Evolutionary conservation across 2,329 filamentous ascomycete species (phyloP).

Genomic region (Fusarium incarnatum): DNA sequence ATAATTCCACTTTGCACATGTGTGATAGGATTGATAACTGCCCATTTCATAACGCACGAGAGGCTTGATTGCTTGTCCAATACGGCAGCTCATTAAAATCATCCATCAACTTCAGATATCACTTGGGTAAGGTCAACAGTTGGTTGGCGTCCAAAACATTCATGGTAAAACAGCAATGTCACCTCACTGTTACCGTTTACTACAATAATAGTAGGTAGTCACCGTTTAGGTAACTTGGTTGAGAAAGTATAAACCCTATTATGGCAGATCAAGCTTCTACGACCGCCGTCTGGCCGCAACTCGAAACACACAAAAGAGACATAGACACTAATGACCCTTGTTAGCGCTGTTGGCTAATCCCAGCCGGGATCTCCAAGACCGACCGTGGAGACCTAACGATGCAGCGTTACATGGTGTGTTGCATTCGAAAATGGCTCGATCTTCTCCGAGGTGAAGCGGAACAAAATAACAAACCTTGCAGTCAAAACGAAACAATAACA

Average conservation of each 20-base stretch:
- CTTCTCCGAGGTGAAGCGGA: conserved; percentile 9
- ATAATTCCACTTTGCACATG: background rate
- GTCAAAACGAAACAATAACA: conserved; percentile 21
- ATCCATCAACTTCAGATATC: background rate
- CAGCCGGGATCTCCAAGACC: conserved; percentile 1
- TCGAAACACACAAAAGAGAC: conserved; percentile 42
- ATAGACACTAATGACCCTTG: conserved; percentile 13
- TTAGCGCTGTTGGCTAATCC: conserved; percentile 3
- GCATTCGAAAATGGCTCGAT: conserved; percentile 16
- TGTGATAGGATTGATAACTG: background rate
- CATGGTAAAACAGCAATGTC: conserved; percentile 16
- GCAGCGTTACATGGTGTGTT: conserved; percentile 22
- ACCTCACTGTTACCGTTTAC: conserved; percentile 23
- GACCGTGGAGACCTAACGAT: conserved; percentile 7
- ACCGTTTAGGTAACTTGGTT: conserved; percentile 14
- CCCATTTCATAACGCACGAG: conserved; percentile 24
- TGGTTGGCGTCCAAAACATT: background rate
- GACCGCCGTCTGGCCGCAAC: conserved; percentile 39
- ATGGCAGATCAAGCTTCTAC: conserved; percentile 25
- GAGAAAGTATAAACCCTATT: conserved; percentile 12
- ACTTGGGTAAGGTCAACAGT: background rate
- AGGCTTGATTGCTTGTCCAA: background rate
- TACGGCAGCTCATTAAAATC: background rate
- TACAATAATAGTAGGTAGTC: conserved; percentile 1
- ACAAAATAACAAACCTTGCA: background rate